These are phyloP conservation scores for Paecilomyces sp. DNA, from an alignment of 2,329 filamentous ascomycete genomes.

Conservation along the genomic window DNA sequence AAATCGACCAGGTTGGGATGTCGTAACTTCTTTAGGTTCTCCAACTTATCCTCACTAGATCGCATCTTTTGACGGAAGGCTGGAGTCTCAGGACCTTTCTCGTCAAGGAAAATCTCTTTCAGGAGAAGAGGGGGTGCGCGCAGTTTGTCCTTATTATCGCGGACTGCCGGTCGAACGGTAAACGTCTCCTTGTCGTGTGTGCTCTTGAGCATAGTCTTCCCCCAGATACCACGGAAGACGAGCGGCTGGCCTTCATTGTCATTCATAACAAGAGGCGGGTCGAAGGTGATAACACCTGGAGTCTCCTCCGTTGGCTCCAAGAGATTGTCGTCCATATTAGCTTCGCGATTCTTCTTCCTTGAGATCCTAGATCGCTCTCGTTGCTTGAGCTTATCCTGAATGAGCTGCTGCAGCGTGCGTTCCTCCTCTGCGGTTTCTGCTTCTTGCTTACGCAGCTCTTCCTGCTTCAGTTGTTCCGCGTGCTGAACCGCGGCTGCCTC, in stretches of 20 bases:
- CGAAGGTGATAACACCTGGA: conserved; percentile 34
- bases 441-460: conserved; percentile 39
- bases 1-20: conserved; percentile 74
- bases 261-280: conserved; percentile 45
- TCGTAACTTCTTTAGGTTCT: conserved; percentile 64
- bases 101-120: conserved; percentile 60
- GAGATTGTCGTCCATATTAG: conserved; percentile 22
- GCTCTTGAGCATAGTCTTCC: conserved; percentile 58
- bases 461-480: conserved; percentile 44
- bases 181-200: conserved; percentile 59
- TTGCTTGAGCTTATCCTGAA: conserved; percentile 33
- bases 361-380: conserved; percentile 25
- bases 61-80: conserved; percentile 71
- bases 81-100: conserved; percentile 50
- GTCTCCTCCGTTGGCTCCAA: conserved; percentile 24
- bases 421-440: conserved; percentile 35
- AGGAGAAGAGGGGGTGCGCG: conserved; percentile 60
- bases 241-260: conserved; percentile 58
- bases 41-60: conserved; percentile 67
- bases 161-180: conserved; percentile 62
- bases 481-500: conserved; percentile 61
- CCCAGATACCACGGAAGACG: conserved; percentile 63
- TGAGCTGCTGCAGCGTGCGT: conserved; percentile 28
- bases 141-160: conserved; percentile 40
- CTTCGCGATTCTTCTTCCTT: conserved; percentile 31